Base-by-base conservation (phyloP, 2,329 filamentous ascomycete genomes). In the Beauveria caledonica region DNA sequence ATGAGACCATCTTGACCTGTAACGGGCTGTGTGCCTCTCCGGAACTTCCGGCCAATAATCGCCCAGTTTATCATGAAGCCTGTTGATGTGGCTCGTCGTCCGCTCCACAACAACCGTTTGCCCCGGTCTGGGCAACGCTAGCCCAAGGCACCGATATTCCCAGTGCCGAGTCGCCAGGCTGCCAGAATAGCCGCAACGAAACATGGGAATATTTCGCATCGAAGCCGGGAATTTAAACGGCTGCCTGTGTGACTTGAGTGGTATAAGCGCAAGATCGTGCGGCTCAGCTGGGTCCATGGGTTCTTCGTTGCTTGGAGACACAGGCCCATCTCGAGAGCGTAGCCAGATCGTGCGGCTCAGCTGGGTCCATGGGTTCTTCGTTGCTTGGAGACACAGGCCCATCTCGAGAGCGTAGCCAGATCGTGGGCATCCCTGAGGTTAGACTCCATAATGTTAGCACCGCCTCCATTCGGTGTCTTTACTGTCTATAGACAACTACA, bases 131-230 rank as follows among this genome's bases (percentile, higher is more conserved):
- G 54, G n/a, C n/a, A 36, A 36, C 48, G n/a, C 39, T 52, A 50
- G 46, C 63, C 53, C 67, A 69, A 71, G 69, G 69, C 69, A 71
- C 62, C 69, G 64, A 60, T 60, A 68, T 71, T 70, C 45, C 50
- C 51, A 36, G 29, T 39, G 13, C n/a, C 42, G 25, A 53, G 29
- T 60, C 58, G 51, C 58, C 50, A 60, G 51, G 58, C 58, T 60
- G 21, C 49, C 51, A 49, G 23, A 55, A 52, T 51, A 40, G 21
- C 44, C 46, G 33, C 11, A 3, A 8, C n/a, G 39, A 23, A 39
- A 6, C n/a, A 15, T 1, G 46, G 46, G 33, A 51, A 44, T 52
- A 29, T 44, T 23, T 10, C 27, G 17, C 45, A 42, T 51, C 48
- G 13, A 19, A 19, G 5, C 45, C 10, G 17, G 21, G 6, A 17